phyloP scores from a whole-genome alignment of 1,284 basidiomycete genomes.

The Dichomitus squalens region DNA sequence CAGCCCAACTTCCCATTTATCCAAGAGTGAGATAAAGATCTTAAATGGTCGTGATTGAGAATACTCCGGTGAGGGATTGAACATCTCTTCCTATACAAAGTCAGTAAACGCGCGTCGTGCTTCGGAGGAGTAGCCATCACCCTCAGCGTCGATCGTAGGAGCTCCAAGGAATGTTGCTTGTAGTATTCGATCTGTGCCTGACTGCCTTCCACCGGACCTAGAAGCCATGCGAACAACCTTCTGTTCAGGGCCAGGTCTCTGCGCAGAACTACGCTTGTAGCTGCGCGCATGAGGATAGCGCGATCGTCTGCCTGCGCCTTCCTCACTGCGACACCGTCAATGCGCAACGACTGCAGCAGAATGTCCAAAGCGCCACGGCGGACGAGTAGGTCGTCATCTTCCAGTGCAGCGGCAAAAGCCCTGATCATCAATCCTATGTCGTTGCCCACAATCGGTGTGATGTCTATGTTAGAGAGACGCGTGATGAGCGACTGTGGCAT shows the following conservation, averaged over 20 bases:
- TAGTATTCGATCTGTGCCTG: conserved; percentile 77
- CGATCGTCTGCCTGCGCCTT: conserved; percentile 69
- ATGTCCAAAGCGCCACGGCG: conserved; percentile 83
- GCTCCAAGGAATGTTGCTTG: conserved; percentile 64
- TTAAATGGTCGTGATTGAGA: conserved; percentile 88
- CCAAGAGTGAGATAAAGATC: conserved; percentile 92
- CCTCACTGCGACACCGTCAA: conserved; percentile 73
- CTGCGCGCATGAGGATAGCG: conserved; percentile 77
- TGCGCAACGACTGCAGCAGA: conserved; percentile 70
- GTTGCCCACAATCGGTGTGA: conserved; percentile 73
- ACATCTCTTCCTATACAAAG: conserved; percentile 67
- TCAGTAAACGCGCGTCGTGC: not conserved
- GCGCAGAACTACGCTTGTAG: conserved; percentile 83
- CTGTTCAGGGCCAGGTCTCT: conserved; percentile 93
- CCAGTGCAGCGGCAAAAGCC: conserved; percentile 86
- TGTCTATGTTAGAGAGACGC: conserved; percentile 47
- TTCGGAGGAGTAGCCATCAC: conserved; percentile 33
- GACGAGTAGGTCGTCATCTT: conserved; percentile 89
- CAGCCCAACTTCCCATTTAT: conserved; percentile 96
- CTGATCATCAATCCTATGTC: conserved; percentile 93
- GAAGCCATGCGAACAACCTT: conserved; percentile 90
- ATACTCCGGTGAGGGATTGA: conserved; percentile 66
- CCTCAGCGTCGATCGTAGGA: conserved; percentile 71
- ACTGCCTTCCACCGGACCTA: conserved; percentile 80
- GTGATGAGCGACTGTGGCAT: conserved; percentile 15